Base-by-base conservation (phyloP, 2,329 filamentous ascomycete species). In the Drechmeria coniospora region DNA sequence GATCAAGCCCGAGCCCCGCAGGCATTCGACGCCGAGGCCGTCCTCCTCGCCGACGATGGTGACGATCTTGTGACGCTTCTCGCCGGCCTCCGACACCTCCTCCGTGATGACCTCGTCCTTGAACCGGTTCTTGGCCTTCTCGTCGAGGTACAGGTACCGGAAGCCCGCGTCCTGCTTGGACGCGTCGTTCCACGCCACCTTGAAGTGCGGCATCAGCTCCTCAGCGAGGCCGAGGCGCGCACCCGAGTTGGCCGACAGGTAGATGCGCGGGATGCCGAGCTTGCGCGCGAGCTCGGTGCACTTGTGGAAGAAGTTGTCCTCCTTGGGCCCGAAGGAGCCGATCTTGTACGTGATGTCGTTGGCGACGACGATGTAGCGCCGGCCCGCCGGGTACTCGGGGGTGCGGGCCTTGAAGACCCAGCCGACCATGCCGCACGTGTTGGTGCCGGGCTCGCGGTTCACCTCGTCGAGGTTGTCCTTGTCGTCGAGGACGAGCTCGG, bases 321-420 rank as follows among this genome's bases (percentile, higher is more conserved):
- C 90, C 58, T 79, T 77, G 22, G 90, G 90, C 28, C 90, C 90
- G 52, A 98, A 98, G 2, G 83, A 93, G 47, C 90, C 90, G 52
- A 95, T 98, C 68, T 92, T 92, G 70, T 83, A 95, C 12, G 90
- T 98, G 54, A 98, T 98, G 50, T 98, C 90, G 68, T 98, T 98
- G 67, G 90, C 86, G 37, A 98, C 78, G 39, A 98, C 82, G 50
- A 98, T 75, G 59, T 95, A 94, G 49, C 81, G 81, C 41, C 90
- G 74, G 33, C 90, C 90, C 38, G 73, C 70, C 32, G 90, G 87
- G 52, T 98, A 98, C 56, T 98, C 90, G 8, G 90, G 90, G 2
- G 90, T 95, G 51, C 75, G 83, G 11, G 86, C 90, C 36, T 82
- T 92, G 52, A 95, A 78, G 40, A 95, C 71, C 90, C 90, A 98